These are phyloP conservation scores for Streptanthus diversifolius DNA, from an alignment of 345 rosid species.

Conservation along the genomic window DNA sequence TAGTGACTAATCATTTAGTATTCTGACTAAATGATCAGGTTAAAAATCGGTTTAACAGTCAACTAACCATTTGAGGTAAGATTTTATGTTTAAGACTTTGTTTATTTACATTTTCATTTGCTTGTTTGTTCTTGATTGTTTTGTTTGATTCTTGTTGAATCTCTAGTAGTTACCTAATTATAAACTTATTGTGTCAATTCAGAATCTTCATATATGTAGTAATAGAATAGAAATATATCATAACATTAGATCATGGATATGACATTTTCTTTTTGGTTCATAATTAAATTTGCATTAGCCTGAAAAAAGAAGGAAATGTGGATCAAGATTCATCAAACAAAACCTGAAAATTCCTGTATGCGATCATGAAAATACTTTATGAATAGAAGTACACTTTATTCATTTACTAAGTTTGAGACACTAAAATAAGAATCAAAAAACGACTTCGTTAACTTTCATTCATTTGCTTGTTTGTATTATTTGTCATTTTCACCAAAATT, in stretches of 20 bases:
- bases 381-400: background rate
- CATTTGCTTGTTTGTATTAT: conserved; percentile 9
- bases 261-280: background rate
- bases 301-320: background rate
- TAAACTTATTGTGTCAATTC: background rate
- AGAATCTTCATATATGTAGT: conserved; percentile 8
- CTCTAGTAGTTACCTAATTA: background rate
- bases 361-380: background rate
- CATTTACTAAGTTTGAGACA: background rate
- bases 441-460: background rate
- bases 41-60: background rate
- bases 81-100: background rate
- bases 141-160: conserved; percentile 26
- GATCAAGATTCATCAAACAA: background rate
- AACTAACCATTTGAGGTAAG: background rate
- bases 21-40: background rate
- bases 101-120: background rate
- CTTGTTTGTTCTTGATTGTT: conserved; percentile 1
- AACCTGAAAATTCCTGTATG: background rate
- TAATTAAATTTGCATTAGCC: background rate
- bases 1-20: background rate
- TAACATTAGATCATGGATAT: conserved; percentile 2
- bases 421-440: background rate
- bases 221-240: background rate
- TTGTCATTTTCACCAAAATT: conserved; percentile 20